Evolutionary conservation across 768 basidiomycete genomes (phyloP).

Genomic region (Amanita thiersii): DNA sequence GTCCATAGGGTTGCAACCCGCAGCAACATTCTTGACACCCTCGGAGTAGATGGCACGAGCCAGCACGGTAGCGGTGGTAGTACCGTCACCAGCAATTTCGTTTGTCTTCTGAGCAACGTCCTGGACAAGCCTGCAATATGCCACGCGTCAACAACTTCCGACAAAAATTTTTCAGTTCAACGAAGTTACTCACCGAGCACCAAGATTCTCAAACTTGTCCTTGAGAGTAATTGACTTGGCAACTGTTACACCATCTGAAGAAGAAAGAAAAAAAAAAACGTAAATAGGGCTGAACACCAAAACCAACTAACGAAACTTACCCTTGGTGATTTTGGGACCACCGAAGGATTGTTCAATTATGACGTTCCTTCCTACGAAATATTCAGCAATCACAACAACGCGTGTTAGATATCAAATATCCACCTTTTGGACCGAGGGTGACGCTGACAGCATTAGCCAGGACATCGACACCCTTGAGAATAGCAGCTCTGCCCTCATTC

Average conservation of each 20-base stretch:
- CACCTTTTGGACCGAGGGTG: slow-evolving; percentile 94
- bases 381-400: background rate
- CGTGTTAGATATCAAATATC: slow-evolving; percentile 9
- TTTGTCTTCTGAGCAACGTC: slow-evolving; percentile 97
- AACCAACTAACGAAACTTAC: slow-evolving; percentile 29
- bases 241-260: slow-evolving; percentile 89
- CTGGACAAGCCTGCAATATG: slow-evolving; percentile 65
- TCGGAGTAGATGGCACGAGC: slow-evolving; percentile 97
- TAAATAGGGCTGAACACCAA: slow-evolving; percentile 1
- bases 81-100: slow-evolving; percentile 95
- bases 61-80: slow-evolving; percentile 95
- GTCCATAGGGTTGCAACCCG: slow-evolving; percentile 99
- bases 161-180: slow-evolving; percentile 6
- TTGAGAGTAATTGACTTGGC: slow-evolving; percentile 91
- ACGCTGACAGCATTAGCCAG: slow-evolving; percentile 96
- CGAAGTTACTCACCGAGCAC: slow-evolving; percentile 67
- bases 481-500: slow-evolving; percentile 89
- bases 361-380: slow-evolving; percentile 76
- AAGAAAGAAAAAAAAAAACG: slow-evolving; percentile 7
- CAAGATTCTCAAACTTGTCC: slow-evolving; percentile 99
- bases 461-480: slow-evolving; percentile 93
- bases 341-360: slow-evolving; percentile 94
- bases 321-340: slow-evolving; percentile 94
- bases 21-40: slow-evolving; percentile 98
- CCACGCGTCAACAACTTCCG: background rate